A percentile compares a stretch with the other conserved stretches of the same genome.
These are phyloP conservation scores for Pistacia integerrima DNA, from an alignment of 345 rosid genomes.

Conservation along the genomic window DNA sequence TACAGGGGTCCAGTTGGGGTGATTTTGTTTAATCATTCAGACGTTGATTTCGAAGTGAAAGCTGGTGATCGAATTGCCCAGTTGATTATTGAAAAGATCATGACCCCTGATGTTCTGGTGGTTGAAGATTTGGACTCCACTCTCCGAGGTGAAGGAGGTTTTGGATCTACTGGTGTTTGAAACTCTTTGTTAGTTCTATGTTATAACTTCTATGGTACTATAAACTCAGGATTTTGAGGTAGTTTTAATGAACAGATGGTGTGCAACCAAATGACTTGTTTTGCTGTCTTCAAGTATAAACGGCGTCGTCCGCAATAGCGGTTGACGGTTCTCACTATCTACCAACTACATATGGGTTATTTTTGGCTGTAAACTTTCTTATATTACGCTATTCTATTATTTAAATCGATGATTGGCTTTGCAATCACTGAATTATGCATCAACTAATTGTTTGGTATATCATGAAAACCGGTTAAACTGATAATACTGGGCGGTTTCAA, in stretches of 20 bases:
- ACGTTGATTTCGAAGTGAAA: constrained; percentile 64
- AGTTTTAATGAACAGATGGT: background rate
- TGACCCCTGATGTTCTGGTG: constrained; percentile 64
- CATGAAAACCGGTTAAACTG: too few relatives aligned
- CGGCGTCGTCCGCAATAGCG: background rate
- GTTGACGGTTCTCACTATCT: too few relatives aligned
- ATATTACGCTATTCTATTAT: too few relatives aligned
- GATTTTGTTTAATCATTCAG: constrained; percentile 66
- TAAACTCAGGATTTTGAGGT: background rate
- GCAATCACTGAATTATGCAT: too few relatives aligned
- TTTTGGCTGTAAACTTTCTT: too few relatives aligned
- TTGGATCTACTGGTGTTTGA: constrained; percentile 81
- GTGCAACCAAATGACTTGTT: background rate
- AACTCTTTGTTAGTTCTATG: background rate
- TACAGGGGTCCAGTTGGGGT: constrained; percentile 83
- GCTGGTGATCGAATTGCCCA: constrained; percentile 72
- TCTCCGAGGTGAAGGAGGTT: constrained; percentile 74
- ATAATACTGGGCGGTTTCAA: too few relatives aligned
- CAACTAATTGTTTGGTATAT: too few relatives aligned
- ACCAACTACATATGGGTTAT: too few relatives aligned
- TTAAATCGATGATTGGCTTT: too few relatives aligned
- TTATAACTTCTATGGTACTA: background rate
- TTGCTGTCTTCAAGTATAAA: background rate
- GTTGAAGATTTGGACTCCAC: constrained; percentile 76
- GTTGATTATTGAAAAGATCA: constrained; percentile 70